Evolutionary conservation across 495 filamentous ascomycete species (phyloP), one percentile per base, ranked within the genome.

Genomic region (Neurospora intermedia): DNA sequence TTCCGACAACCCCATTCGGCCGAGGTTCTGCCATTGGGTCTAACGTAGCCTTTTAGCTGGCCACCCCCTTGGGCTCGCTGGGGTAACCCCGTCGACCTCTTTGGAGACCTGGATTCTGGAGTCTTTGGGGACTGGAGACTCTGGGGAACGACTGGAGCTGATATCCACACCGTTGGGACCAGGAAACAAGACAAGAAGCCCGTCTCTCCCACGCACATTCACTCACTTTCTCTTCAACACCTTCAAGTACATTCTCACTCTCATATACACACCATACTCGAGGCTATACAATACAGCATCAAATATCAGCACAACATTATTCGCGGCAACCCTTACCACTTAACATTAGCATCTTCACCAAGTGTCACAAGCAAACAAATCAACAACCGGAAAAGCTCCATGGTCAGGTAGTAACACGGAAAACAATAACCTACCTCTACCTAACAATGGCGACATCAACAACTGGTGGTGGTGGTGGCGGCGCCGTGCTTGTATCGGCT

Each of bases 401-500:
- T 78, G 79, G 74, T 78, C 74, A 74, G 48, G 54, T 73, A 43
- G 40, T 43, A 39, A 71, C 74, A 70, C 54, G 27, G 54, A 35
- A 18, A 62, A 16, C 23, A 59, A 59, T 20, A 59, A 59, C 45
- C 46, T 23, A 13, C n/a, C 20, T 13, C 5, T 59, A 78, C 27
- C 27, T 31, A 31, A 31, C 43, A 72, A 79, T 77, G 77, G 73
- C 77, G 70, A 70, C 72, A 66, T 74, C 77, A 80, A 70, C 74
- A 74, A 71, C 74, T 35, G 72, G 72, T 69, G 78, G 72, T 35
- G 72, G 72, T 69, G 78, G 72, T 62, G 78, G 43, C 62, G 78
- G 43, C 70, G 73, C 77, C 73, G 76, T 77, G 39, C 59, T 74
- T 71, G 74, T 76, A 9, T 74, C 79, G 71, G 77, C 78, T 31